Evolutionary conservation across 2,329 filamentous ascomycete species (phyloP).

Genomic region (Cladosporium cucumerinum): DNA sequence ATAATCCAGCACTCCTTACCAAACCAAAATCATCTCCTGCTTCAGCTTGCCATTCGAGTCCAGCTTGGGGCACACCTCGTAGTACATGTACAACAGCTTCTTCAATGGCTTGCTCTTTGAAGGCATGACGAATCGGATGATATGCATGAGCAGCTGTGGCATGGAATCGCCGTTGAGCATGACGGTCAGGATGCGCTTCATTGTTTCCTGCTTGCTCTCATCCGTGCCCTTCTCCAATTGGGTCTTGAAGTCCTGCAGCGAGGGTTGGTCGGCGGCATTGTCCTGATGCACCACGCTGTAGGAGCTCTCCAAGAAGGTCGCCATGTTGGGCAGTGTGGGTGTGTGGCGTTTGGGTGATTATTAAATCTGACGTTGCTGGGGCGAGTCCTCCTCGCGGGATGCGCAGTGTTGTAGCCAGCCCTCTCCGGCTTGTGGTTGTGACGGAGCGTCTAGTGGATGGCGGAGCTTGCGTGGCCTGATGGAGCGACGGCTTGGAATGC

Average conservation of each 20-base stretch:
- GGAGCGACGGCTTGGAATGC: background rate
- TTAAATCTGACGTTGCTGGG: slow-evolving; percentile 12
- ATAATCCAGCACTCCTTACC: slow-evolving; percentile 56
- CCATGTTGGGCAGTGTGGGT: slow-evolving; percentile 63
- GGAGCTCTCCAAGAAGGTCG: slow-evolving; percentile 87
- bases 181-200: slow-evolving; percentile 92
- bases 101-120: slow-evolving; percentile 95
- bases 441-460: background rate
- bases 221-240: slow-evolving; percentile 40
- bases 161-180: slow-evolving; percentile 99
- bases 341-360: slow-evolving; percentile 28
- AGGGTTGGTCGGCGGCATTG: slow-evolving; percentile 89
- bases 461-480: slow-evolving; percentile 10
- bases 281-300: slow-evolving; percentile 98
- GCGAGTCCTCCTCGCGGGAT: slow-evolving; percentile 30
- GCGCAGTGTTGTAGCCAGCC: slow-evolving; percentile 27
- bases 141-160: slow-evolving; percentile 96
- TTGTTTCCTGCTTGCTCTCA: slow-evolving; percentile 46
- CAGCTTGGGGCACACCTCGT: slow-evolving; percentile 96
- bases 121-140: slow-evolving; percentile 99
- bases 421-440: slow-evolving; percentile 19
- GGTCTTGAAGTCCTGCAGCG: slow-evolving; percentile 84
- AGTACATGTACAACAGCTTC: slow-evolving; percentile 98
- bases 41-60: slow-evolving; percentile 91
- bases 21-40: slow-evolving; percentile 99